Evolutionary conservation across 2,329 filamentous ascomycete genomes (phyloP), one percentile per base, ranked within the genome.

Genomic region (Pseudogymnoascus sp.): DNA sequence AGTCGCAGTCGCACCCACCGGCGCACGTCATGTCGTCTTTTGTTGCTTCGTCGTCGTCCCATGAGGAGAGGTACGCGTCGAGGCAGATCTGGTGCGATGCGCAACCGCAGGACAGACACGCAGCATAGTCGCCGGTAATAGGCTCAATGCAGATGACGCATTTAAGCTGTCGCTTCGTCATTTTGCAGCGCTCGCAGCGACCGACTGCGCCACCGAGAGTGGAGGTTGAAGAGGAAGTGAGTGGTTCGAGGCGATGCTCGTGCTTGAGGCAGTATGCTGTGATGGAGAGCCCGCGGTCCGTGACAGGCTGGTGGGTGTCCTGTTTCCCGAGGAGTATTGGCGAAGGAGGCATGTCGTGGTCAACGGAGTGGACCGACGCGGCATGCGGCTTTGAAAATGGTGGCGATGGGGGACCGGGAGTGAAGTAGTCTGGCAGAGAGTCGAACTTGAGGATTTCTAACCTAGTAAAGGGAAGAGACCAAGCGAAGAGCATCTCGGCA

Each of bases 361-460:
- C 59, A 13, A 56, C 50, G 3, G 71, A 70, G 17, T 67, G 23
- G 35, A 72, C 64, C 0, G 72, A 73, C 5, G 66, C 65, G 3
- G 68, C 69, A 37, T 67, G 70, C 1, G 69, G 67, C 60, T 70
- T 70, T 31, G 65, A 46, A 29, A 56, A 56, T 59, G 42, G 61
- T 64, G 17, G 67, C 69, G 13, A 65, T 69, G 21, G 67, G 67
- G 59, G 65, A 2, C 67, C 65, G 3, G 71, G 70, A 2, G 68
- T 64, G 3, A 62, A 59, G 59, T 80, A 78, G 26, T 83, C 81
- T 62, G 82, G 82, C 40, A 88, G 75, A 3, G 84, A 80, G 66
- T 88, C 88, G 70, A 88, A 89, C 70, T 89, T 89, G 75, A 89
- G 79, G 29, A 89, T 82, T 70, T 89, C 87, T 1, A 89, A 79